phyloP scores from a whole-genome alignment of 768 basidiomycete species.

The Candolleomyces aberdarensis region DNA sequence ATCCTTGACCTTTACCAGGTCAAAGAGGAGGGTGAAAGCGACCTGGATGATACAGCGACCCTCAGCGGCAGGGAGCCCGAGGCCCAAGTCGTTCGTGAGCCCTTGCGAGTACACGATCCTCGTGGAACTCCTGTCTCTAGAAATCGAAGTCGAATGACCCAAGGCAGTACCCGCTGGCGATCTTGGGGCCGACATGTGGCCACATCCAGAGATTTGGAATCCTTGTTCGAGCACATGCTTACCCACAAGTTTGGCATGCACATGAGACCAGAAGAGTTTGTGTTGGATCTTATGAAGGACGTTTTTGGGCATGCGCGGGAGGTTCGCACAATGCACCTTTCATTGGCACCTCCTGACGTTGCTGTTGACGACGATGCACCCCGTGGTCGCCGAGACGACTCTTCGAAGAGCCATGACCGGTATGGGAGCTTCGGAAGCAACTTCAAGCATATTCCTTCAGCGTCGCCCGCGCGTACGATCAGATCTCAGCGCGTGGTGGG shows the following conservation, averaged over 20 bases:
- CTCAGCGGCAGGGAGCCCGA: slow-evolving; percentile 10
- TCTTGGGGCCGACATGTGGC: slow-evolving; percentile 42
- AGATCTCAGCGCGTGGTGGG: not conserved
- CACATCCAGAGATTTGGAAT: slow-evolving; percentile 48
- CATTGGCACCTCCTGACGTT: slow-evolving; percentile 45
- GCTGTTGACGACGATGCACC: slow-evolving; percentile 2
- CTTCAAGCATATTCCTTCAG: slow-evolving; percentile 4
- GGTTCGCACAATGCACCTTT: slow-evolving; percentile 48
- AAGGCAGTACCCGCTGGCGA: slow-evolving; percentile 9
- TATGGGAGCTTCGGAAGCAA: slow-evolving; percentile 6
- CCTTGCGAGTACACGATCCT: not conserved
- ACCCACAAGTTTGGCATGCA: slow-evolving; percentile 48
- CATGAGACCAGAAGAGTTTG: slow-evolving; percentile 44
- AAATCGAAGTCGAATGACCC: not conserved
- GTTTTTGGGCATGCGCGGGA: slow-evolving; percentile 55
- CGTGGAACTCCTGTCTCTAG: slow-evolving; percentile 4
- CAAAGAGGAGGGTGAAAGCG: slow-evolving; percentile 27
- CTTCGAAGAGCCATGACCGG: slow-evolving; percentile 3
- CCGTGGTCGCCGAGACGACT: slow-evolving; percentile 6
- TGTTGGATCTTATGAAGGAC: slow-evolving; percentile 43
- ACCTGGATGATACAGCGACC: slow-evolving; percentile 25
- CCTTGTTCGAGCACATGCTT: slow-evolving; percentile 61
- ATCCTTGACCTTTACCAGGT: slow-evolving; percentile 20
- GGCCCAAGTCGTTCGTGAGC: not conserved
- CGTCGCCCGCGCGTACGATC: not conserved